phyloP scores from a whole-genome alignment of 768 basidiomycete species.

The Lactarius hatsudake region DNA sequence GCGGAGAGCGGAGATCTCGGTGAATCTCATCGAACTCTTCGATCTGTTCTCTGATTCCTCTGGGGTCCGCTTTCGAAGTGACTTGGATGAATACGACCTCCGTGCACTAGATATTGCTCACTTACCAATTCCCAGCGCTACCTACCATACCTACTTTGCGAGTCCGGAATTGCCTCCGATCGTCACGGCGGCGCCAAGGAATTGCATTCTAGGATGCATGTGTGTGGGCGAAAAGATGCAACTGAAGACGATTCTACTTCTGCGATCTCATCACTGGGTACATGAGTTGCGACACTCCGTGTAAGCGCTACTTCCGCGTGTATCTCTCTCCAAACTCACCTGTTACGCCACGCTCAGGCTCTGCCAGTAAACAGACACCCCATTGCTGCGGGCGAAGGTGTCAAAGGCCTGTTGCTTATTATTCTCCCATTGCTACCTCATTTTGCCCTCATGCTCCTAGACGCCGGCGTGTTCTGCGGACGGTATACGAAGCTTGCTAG shows the following conservation, averaged over 20 bases:
- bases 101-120: background rate
- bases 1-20: background rate
- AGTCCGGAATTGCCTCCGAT: slow-evolving; percentile 54
- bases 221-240: slow-evolving; percentile 33
- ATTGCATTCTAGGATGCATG: slow-evolving; percentile 42
- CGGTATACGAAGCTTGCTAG: slow-evolving; percentile 49
- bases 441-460: slow-evolving; percentile 6
- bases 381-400: slow-evolving; percentile 61
- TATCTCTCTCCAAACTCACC: background rate
- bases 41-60: slow-evolving; percentile 15
- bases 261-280: slow-evolving; percentile 80
- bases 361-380: slow-evolving; percentile 64
- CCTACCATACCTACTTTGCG: slow-evolving; percentile 54
- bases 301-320: slow-evolving; percentile 38
- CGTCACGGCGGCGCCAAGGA: slow-evolving; percentile 47
- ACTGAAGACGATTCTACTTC: slow-evolving; percentile 56
- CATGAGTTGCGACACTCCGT: slow-evolving; percentile 71
- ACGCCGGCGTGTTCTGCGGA: slow-evolving; percentile 60
- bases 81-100: slow-evolving; percentile 65
- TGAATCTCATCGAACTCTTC: slow-evolving; percentile 14
- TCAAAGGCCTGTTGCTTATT: slow-evolving; percentile 46
- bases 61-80: slow-evolving; percentile 35
- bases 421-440: background rate
- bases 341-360: slow-evolving; percentile 43
- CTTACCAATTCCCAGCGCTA: slow-evolving; percentile 46